Percentiles rank a stretch among this genome's conserved stretches.
These are phyloP conservation scores for Discostella stelligeroides DNA, from an alignment of 108 stramenopile genomes.

Conservation along the genomic window DNA sequence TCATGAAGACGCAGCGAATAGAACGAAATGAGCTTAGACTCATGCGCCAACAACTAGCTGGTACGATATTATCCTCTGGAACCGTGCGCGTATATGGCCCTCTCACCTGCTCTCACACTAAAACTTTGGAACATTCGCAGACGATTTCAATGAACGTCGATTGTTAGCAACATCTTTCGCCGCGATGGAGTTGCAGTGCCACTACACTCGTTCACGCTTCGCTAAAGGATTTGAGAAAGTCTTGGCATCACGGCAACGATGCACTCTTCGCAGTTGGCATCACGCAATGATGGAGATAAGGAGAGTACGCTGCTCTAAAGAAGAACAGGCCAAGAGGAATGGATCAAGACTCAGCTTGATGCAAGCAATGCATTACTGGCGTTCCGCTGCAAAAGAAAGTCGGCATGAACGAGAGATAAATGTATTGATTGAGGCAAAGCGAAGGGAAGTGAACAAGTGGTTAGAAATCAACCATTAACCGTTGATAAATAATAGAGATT, in stretches of 20 bases:
- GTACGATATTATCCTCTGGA: slow-evolving; percentile 9
- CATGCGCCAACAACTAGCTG: slow-evolving; percentile 27
- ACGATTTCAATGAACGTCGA: slow-evolving; percentile 31
- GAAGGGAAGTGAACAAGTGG: no score
- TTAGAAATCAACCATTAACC: no score
- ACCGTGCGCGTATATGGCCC: no score
- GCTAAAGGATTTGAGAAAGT: not conserved
- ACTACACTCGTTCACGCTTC: slow-evolving; percentile 8
- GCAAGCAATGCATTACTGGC: slow-evolving; percentile 22
- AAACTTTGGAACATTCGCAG: not conserved
- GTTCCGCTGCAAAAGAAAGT: slow-evolving; percentile 2
- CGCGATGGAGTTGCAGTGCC: slow-evolving; percentile 22
- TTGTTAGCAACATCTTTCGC: slow-evolving; percentile 37
- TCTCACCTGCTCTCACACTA: not conserved
- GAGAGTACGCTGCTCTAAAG: not conserved
- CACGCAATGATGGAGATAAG: not conserved
- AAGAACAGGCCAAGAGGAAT: not conserved
- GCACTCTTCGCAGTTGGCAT: slow-evolving; percentile 21
- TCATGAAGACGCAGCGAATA: slow-evolving; percentile 15
- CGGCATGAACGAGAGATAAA: slow-evolving; percentile 26
- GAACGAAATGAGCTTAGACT: slow-evolving; percentile 1
- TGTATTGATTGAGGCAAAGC: slow-evolving; percentile 23
- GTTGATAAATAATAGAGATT: no score
- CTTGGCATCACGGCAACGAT: not conserved
- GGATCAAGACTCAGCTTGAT: slow-evolving; percentile 13